Base-by-base conservation (phyloP, 2,329 filamentous ascomycete species). In the Apiospora malaysiana region DNA sequence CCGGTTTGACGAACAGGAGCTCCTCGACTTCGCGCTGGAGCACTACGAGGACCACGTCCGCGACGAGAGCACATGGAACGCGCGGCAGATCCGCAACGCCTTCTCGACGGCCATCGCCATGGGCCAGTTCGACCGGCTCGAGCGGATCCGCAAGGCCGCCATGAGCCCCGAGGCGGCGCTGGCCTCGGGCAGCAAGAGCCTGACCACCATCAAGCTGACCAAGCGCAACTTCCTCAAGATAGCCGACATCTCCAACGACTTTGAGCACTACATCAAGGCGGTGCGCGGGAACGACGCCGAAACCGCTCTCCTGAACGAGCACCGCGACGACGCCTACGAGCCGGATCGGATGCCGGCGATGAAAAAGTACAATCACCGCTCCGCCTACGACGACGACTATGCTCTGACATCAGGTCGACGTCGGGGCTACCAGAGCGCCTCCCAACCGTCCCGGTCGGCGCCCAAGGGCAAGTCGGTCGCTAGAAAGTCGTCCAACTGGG, bases 51-150 rank as follows among this genome's bases (percentile, higher is more conserved):
- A 71, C 32, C 43, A 72, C 16, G 27, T 45, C 21, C 51, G 66
- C 59, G 71, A 59, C 25, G 59, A 56, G 7, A 45, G 25, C 18
- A 73, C 51, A 27, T 77, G 51, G 74, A 78, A 78, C 70, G 77
- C 75, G 23, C 72, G 76, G 12, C 76, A 77, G 69, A 78, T 78
- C 65, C 74, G 75, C 25, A 78, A 78, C 67, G 75, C 74, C 0
- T 72, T 79, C 72, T 75, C 75, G 70, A 76, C 75, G 12, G 75
- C 75, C 25, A 74, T 74, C 32, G 73, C 74, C 9, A 51, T 75
- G 47, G 74, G 73, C 12, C 70, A 71, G 12, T 73, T 71, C 66
- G 71, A 74, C 23, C 71, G 73, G 5, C 32, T 68, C 14, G 40
- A 67, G 59, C 27, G 32, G 18, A 68, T 72, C 10, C 66, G 47